Conservation (phyloP, 2,329 filamentous ascomycete species). For the Ambrosiella cleistominuta region DNA sequence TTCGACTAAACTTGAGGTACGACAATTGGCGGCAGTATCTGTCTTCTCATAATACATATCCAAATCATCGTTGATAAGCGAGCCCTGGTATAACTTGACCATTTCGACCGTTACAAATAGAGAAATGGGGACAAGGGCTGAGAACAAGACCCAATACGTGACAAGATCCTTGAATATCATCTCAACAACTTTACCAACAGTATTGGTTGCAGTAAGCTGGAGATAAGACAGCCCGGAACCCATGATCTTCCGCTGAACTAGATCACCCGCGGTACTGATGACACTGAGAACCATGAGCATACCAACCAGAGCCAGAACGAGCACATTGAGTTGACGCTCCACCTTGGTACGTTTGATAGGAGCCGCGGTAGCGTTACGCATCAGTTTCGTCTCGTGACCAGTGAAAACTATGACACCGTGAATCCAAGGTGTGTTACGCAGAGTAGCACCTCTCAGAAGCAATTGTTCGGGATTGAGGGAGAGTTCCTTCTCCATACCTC, state of each 20-base stretch:
- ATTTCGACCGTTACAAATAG: constrained; percentile 95
- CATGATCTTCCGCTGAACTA: constrained; percentile 55
- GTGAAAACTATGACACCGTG: constrained; percentile 59
- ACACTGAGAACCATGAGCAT: constrained; percentile 74
- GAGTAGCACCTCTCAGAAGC: constrained; percentile 75
- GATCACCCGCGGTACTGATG: constrained; percentile 78
- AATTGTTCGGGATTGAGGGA: constrained; percentile 83
- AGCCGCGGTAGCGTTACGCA: constrained; percentile 93
- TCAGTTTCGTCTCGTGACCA: constrained; percentile 94
- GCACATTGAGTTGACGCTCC: constrained; percentile 79
- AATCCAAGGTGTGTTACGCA: constrained; percentile 93
- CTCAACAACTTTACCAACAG: constrained; percentile 36
- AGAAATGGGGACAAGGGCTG: constrained; percentile 88
- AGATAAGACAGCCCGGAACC: constrained; percentile 54
- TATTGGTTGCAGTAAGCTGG: constrained; percentile 42
- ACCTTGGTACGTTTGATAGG: constrained; percentile 97
- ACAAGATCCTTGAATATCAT: constrained; percentile 90
- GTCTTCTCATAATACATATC: constrained; percentile 96
- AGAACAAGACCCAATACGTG: constrained; percentile 97
- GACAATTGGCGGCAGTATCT: constrained; percentile 86
- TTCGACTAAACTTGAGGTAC: constrained; percentile 90
- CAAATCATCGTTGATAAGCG: constrained; percentile 89
- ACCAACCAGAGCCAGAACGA: constrained; percentile 76
- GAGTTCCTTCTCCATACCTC: constrained; percentile 84
- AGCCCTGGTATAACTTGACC: constrained; percentile 97